Evolutionary conservation across 1,284 basidiomycete species (phyloP), one percentile per base, ranked within the genome.

Genomic region (Heterobasidion parviporum): DNA sequence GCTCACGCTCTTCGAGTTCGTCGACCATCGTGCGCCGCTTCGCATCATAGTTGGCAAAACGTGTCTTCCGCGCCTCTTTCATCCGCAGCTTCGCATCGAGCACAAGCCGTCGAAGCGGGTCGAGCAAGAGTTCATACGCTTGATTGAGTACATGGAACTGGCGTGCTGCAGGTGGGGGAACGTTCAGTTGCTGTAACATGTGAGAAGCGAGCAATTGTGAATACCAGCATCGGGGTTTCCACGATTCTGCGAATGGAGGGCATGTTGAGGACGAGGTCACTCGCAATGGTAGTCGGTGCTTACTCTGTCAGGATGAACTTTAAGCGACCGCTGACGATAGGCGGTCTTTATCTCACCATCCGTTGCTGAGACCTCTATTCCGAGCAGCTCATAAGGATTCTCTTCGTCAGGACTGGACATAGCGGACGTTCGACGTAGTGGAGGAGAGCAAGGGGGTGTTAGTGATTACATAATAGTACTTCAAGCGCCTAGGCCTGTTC

Each of bases 111-210:
- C 90, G 85, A 7, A 88, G 74, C 0, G 89, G 89, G 64, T 96
- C 91, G 57, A 91, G 83, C 3, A 98, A 77, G 16, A 94, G 79
- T 62, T 93, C 89, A 61, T 92, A 89, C 0, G 94, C 88, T 56
- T 89, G 80, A 53, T 89, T 92, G 55, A 98, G 82, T 59, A 89
- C 84, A 67, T 95, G 91, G 68, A 97, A 97, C 67, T 91, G 90
- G 55, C 83, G 78, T 3, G 89, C 90, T 78, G 18, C 52, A 52
- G 52, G 32, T n/a, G 34, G 47, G 45, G 34, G 54, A 10, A 38
- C 26, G 55, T 38, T 50, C 26, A 33, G 18, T 16, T 38, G 35
- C 12, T 15, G 18, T 6, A 35, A 34, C 33, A 54, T 45, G 26
- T 41, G 15, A 48, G 33, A 10, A 46, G 35, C 9, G 33, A 58